phyloP scores from a whole-genome alignment of 352 stramenopile genomes.

The Albugo candida region DNA sequence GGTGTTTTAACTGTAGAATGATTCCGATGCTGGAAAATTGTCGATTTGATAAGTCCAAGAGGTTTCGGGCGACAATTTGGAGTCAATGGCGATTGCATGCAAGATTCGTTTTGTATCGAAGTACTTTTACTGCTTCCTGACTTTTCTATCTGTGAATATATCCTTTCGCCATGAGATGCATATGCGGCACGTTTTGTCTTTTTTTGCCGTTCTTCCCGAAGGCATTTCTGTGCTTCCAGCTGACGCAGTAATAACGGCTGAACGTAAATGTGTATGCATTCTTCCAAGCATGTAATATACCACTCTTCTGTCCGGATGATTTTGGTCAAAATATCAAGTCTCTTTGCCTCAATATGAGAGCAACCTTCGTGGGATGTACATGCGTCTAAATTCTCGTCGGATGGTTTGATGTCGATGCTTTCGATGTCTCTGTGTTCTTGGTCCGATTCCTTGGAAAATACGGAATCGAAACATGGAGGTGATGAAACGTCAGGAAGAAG shows the following conservation, averaged over 20 bases:
- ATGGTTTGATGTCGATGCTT: not conserved
- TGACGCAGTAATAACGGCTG: constrained; percentile 59
- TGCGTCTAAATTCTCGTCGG: too few relatives aligned
- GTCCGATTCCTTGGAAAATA: not conserved
- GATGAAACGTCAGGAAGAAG: constrained; percentile 1
- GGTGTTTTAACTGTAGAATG: not conserved
- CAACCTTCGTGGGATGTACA: too few relatives aligned
- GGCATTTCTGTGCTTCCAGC: constrained; percentile 46
- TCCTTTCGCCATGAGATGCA: not conserved
- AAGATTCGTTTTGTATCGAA: not conserved
- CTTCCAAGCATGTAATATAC: constrained; percentile 62
- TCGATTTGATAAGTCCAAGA: too few relatives aligned
- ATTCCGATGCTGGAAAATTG: too few relatives aligned
- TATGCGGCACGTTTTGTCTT: constrained; percentile 11
- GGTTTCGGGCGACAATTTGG: too few relatives aligned
- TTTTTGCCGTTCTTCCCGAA: constrained; percentile 34
- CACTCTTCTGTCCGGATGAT: constrained; percentile 69
- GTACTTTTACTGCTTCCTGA: too few relatives aligned
- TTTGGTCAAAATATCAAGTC: constrained; percentile 40
- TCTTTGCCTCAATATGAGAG: too few relatives aligned
- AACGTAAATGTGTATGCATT: constrained; percentile 71
- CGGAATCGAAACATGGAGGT: constrained; percentile 10
- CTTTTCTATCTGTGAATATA: too few relatives aligned
- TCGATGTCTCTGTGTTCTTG: not conserved
- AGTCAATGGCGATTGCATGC: too few relatives aligned